Evolutionary conservation across 352 stramenopile species (phyloP).

Genomic region (Phytophthora idaei): DNA sequence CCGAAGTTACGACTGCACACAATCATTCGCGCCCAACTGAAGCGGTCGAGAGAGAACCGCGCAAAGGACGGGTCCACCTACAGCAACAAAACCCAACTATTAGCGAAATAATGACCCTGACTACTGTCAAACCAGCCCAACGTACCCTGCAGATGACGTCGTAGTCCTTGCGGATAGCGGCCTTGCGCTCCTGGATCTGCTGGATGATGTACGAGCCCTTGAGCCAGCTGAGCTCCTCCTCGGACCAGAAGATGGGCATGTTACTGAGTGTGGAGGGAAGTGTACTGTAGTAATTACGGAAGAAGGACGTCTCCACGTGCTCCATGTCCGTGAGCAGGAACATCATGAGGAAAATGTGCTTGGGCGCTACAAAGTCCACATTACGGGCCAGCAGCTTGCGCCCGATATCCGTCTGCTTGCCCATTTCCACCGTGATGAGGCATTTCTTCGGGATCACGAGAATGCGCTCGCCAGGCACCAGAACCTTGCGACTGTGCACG

Average conservation of each 20-base stretch:
- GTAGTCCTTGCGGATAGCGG: constrained; percentile 98
- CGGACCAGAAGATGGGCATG: constrained; percentile 99
- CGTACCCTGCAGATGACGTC: constrained; percentile 90
- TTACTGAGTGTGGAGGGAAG: constrained; percentile 95
- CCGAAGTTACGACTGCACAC: constrained; percentile 99
- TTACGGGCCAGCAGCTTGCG: constrained; percentile 92
- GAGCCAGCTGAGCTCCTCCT: constrained; percentile 93
- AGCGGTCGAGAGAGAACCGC: constrained; percentile 96
- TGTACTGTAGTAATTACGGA: constrained; percentile 97
- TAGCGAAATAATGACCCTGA: neutral
- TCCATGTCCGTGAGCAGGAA: constrained; percentile 98
- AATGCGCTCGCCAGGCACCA: constrained; percentile 88
- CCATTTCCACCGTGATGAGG: constrained; percentile 99
- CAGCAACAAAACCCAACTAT: neutral
- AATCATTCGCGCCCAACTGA: constrained; percentile 99
- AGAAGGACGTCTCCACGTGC: constrained; percentile 84
- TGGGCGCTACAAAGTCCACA: constrained; percentile 97
- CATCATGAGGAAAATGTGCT: constrained; percentile 99
- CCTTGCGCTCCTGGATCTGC: constrained; percentile 96
- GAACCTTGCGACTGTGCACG: constrained; percentile 89
- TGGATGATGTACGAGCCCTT: constrained; percentile 92
- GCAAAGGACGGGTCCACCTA: constrained; percentile 88
- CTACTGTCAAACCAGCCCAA: neutral
- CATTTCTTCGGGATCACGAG: constrained; percentile 95
- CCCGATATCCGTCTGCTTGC: constrained; percentile 96